Conservation (phyloP, 495 filamentous ascomycete genomes). For the Penicillium soppii region DNA sequence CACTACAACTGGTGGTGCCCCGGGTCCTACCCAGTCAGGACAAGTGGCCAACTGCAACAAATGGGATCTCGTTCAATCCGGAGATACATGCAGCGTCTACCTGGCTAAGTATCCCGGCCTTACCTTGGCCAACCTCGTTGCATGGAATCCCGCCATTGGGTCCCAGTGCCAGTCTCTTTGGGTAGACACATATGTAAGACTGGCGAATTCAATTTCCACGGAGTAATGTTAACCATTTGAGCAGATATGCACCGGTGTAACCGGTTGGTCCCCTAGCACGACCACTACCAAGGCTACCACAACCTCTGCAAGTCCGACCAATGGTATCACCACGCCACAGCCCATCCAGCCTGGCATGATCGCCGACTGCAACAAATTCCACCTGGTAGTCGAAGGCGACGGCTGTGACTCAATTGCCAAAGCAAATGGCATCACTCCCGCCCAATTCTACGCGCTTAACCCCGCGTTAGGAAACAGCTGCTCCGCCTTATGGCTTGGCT, state of each 20-base stretch:
- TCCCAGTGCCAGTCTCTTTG: background rate
- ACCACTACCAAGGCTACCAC: constrained; percentile 4
- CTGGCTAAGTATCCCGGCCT: background rate
- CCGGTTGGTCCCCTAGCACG: background rate
- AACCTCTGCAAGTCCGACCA: constrained; percentile 7
- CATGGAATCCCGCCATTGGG: background rate
- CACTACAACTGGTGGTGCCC: no score
- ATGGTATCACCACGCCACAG: constrained; percentile 15
- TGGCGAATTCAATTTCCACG: no score
- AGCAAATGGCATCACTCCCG: constrained; percentile 16
- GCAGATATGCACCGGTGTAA: background rate
- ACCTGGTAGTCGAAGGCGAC: constrained; percentile 21
- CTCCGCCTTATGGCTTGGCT: background rate
- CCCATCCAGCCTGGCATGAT: constrained; percentile 19
- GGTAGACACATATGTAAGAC: background rate
- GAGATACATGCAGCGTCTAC: background rate
- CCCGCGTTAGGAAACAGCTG: no score
- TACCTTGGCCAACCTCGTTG: background rate
- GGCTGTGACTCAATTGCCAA: constrained; percentile 21
- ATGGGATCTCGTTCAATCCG: constrained; percentile 5
- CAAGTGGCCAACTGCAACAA: background rate
- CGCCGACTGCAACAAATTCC: constrained; percentile 18
- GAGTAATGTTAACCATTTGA: no score
- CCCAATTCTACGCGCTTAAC: no score
- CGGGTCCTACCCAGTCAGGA: background rate